Conservation (phyloP, 176 grass and related monocot species). For the Oryza coarctata region DNA sequence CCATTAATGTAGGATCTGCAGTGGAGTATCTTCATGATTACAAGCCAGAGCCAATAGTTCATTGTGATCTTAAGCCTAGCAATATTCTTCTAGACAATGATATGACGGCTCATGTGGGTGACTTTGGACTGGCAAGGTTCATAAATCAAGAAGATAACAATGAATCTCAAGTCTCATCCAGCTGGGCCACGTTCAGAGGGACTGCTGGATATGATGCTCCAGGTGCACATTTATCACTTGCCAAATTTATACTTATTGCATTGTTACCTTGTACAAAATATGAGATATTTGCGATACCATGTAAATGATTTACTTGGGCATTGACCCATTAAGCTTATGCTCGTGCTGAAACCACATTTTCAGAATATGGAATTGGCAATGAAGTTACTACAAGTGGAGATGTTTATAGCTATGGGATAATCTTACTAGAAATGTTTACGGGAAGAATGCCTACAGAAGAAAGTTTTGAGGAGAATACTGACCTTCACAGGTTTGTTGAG, state of each 20-base stretch:
- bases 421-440: constrained; percentile 27
- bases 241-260: background rate
- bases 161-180: background rate
- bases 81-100: constrained; percentile 26
- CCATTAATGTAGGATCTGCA: constrained; percentile 4
- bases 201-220: constrained; percentile 13
- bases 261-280: background rate
- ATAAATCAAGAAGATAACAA: background rate
- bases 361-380: constrained; percentile 35
- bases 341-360: background rate
- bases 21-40: constrained; percentile 13
- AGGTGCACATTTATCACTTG: constrained; percentile 3
- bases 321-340: background rate
- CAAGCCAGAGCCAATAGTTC: background rate
- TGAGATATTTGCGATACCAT: background rate
- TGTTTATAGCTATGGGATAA: constrained; percentile 36
- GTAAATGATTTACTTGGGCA: background rate
- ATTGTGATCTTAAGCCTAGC: constrained; percentile 24
- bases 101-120: constrained; percentile 2
- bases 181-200: background rate
- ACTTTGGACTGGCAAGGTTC: constrained; percentile 23
- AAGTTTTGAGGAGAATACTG: background rate
- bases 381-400: constrained; percentile 28
- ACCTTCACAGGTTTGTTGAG: constrained; percentile 13
- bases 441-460: constrained; percentile 16